Evolutionary conservation across 257 asterid species (phyloP).

Genomic region (Jaltomata sinuosa): DNA sequence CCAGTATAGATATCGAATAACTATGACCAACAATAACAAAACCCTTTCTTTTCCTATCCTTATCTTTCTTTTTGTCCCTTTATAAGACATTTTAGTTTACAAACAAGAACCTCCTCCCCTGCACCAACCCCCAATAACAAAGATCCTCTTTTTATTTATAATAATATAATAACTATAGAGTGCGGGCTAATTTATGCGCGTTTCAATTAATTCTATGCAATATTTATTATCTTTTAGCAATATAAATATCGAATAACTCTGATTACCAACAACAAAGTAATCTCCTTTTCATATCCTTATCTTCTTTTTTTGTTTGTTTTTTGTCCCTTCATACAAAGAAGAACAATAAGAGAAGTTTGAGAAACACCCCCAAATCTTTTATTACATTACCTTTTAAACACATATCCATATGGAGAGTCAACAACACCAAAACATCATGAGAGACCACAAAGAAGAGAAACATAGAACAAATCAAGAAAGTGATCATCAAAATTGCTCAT

Average conservation of each 20-base stretch:
- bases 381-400: not conserved
- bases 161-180: not conserved
- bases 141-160: not conserved
- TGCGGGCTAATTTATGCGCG: fast-evolving
- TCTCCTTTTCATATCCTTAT: not conserved
- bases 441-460: not conserved
- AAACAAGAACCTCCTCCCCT: too few species aligned
- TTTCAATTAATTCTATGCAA: not conserved
- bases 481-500: not conserved
- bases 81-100: not conserved
- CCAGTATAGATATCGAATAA: not conserved
- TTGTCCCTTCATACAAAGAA: not conserved
- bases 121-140: not conserved
- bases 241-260: not conserved
- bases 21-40: not conserved
- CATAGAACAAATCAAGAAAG: not conserved
- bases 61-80: not conserved
- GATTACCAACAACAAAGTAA: not conserved
- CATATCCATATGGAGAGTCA: not conserved
- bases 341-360: not conserved
- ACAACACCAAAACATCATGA: not conserved
- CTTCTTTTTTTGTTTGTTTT: not conserved
- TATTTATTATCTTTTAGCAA: not conserved
- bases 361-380: not conserved
- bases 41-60: not conserved